These are phyloP conservation scores for Aspergillus uvarum DNA, from an alignment of 2,329 filamentous ascomycete genomes.

Conservation along the genomic window DNA sequence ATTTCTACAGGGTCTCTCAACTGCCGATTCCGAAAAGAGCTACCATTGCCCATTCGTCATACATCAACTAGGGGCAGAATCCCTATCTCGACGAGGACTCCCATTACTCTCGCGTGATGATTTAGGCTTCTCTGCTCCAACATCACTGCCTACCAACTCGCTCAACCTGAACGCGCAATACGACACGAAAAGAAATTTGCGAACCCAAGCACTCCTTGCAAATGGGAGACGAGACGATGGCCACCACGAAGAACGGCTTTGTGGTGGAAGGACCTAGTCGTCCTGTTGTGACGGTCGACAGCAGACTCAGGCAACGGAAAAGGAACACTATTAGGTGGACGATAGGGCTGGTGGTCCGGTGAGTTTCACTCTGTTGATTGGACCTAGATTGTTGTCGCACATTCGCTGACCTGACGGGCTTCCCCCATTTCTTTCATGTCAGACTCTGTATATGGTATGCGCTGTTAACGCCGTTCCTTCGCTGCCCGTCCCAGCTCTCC, in stretches of 20 bases:
- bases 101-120: neutral
- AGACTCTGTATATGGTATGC: constrained; percentile 85
- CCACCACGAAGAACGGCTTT: constrained; percentile 29
- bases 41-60: neutral
- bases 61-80: neutral
- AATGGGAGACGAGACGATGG: constrained; percentile 22
- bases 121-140: neutral
- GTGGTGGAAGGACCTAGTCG: constrained; percentile 22
- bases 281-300: constrained; percentile 12
- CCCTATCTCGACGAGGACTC: neutral
- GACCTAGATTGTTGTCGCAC: neutral
- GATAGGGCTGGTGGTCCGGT: constrained; percentile 38
- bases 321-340: constrained; percentile 34
- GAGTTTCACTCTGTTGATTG: constrained; percentile 19
- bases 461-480: constrained; percentile 75
- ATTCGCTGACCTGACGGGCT: neutral
- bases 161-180: constrained; percentile 8
- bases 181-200: neutral
- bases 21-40: neutral
- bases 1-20: neutral
- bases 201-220: constrained; percentile 7
- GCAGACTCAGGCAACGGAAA: constrained; percentile 15
- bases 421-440: neutral
- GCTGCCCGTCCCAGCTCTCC: constrained; percentile 71
- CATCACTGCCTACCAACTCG: neutral